Conservation (phyloP, 2,329 filamentous ascomycete species). For the Colletotrichum musicola region DNA sequence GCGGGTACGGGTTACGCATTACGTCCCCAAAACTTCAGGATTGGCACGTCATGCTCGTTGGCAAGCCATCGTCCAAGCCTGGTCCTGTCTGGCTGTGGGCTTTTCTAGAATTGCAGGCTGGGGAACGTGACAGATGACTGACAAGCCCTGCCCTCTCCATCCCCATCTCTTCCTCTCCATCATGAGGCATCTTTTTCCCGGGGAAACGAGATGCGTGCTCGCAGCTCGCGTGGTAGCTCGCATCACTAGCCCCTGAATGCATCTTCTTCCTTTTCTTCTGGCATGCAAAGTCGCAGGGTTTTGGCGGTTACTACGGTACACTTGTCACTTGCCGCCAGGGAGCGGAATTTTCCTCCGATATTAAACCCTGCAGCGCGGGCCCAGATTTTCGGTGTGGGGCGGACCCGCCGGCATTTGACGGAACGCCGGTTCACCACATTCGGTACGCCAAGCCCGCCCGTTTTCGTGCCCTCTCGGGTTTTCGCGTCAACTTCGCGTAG, state of each 20-base stretch:
- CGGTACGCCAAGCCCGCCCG: background rate
- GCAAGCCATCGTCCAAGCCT: constrained; percentile 7
- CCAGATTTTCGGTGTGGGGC: constrained; percentile 7
- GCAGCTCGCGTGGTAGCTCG: constrained; percentile 1
- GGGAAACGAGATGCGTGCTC: background rate
- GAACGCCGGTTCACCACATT: constrained; percentile 7
- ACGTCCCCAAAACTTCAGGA: constrained; percentile 15
- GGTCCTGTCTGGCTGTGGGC: constrained; percentile 10
- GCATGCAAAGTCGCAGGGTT: background rate
- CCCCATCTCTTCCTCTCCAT: background rate
- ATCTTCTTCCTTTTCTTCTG: background rate
- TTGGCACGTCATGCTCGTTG: constrained; percentile 10
- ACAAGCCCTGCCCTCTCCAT: background rate
- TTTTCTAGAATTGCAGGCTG: background rate
- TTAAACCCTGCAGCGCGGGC: constrained; percentile 16
- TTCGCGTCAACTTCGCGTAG: too few species aligned
- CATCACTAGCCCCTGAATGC: constrained; percentile 4
- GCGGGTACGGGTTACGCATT: constrained; percentile 20
- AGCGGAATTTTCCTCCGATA: constrained; percentile 15
- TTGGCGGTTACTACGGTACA: background rate
- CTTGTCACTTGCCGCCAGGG: background rate
- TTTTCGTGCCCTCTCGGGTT: background rate
- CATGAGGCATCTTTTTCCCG: background rate
- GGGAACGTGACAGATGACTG: constrained; percentile 2
- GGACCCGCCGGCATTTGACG: constrained; percentile 17